Conservation (phyloP, 495 filamentous ascomycete species). For the Rusavskia elegans region DNA sequence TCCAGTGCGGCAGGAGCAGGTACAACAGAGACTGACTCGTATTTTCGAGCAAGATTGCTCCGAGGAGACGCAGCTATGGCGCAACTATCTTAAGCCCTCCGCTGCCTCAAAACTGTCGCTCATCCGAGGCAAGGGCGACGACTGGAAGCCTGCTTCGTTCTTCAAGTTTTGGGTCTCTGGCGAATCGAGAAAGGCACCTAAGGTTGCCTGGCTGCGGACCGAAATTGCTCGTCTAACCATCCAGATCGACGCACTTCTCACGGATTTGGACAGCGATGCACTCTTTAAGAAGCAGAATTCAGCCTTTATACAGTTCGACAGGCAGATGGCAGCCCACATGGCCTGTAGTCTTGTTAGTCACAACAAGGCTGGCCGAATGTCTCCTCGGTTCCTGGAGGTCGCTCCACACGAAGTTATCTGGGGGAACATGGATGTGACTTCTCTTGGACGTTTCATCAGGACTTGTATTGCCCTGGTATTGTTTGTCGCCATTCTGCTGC, state of each 20-base stretch:
- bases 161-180: conserved; percentile 8
- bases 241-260: conserved; percentile 82
- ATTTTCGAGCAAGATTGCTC: conserved; percentile 9
- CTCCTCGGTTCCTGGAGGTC: conserved; percentile 80
- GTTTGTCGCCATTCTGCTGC: conserved; percentile 63
- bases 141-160: conserved; percentile 10
- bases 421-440: conserved; percentile 93
- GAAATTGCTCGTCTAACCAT: conserved; percentile 78
- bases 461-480: conserved; percentile 47
- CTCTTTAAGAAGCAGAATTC: conserved; percentile 62
- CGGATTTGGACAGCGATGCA: conserved; percentile 69
- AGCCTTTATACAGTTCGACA: conserved; percentile 96
- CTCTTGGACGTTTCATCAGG: conserved; percentile 78
- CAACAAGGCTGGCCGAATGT: conserved; percentile 86
- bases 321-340: conserved; percentile 96
- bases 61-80: conserved; percentile 8
- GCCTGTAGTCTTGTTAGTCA: conserved; percentile 84
- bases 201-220: conserved; percentile 77
- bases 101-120: conserved; percentile 6
- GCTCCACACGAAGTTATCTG: conserved; percentile 87
- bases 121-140: conserved; percentile 3
- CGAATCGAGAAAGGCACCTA: conserved; percentile 64
- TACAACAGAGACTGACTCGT: conserved; percentile 2
- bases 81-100: conserved; percentile 7
- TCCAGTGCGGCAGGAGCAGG: not conserved